Evolutionary conservation across 148 eudicot species (phyloP).

Genomic region (Drosera capensis): DNA sequence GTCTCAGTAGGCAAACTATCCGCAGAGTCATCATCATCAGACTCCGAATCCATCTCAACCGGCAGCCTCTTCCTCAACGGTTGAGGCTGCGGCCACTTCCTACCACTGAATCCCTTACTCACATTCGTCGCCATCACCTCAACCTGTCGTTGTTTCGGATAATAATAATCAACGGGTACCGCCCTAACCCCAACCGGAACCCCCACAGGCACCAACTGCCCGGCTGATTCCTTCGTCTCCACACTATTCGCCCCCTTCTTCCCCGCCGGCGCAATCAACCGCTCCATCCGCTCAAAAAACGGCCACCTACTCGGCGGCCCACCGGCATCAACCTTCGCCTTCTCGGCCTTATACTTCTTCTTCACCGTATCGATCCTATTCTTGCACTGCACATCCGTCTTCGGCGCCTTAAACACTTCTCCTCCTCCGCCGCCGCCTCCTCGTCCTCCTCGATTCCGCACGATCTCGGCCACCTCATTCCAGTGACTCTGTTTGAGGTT

Average conservation of each 20-base stretch:
- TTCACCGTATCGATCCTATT: conserved; percentile 66
- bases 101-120: no score
- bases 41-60: conserved; percentile 34
- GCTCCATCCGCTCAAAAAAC: conserved; percentile 39
- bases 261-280: conserved; percentile 40
- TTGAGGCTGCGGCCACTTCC: conserved; percentile 6
- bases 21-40: conserved; percentile 36
- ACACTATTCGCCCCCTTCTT: conserved; percentile 5
- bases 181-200: conserved; percentile 32
- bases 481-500: conserved; percentile 59
- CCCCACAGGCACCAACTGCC: conserved; percentile 34
- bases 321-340: conserved; percentile 18
- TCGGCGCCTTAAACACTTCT: conserved; percentile 14
- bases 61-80: conserved; percentile 13
- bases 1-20: conserved; percentile 53
- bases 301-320: conserved; percentile 41
- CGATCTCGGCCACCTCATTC: conserved; percentile 58
- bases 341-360: conserved; percentile 72
- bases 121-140: no score
- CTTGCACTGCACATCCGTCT: conserved; percentile 56
- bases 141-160: no score
- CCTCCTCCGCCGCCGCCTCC: conserved; percentile 25
- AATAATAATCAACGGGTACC: conserved; percentile 9
- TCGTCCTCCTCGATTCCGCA: conserved; percentile 27
- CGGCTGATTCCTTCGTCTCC: background rate